A percentile compares a stretch with the other conserved stretches of the same genome.
Conservation (phyloP, 2,329 filamentous ascomycete species). For the Diaporthe batatas region DNA sequence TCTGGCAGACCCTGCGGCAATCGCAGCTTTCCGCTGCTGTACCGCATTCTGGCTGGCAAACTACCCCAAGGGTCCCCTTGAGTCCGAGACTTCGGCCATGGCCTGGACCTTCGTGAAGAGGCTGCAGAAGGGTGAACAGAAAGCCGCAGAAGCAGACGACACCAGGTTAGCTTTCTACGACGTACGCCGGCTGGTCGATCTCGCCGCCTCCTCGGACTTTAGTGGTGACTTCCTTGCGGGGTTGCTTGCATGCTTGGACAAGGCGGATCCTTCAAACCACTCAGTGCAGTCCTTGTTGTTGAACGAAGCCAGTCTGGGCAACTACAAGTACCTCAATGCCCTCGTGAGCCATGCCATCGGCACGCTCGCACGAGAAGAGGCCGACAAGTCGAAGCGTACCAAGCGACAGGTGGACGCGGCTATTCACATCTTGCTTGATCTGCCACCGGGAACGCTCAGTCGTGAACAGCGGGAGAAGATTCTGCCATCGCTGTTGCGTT, state of each 20-base stretch:
- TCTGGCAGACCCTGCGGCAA: constrained; percentile 43
- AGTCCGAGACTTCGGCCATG: constrained; percentile 46
- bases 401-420: constrained; percentile 19
- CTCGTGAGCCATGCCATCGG: constrained; percentile 37
- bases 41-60: constrained; percentile 50
- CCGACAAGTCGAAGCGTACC: constrained; percentile 10
- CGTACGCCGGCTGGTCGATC: constrained; percentile 28
- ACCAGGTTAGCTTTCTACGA: constrained; percentile 34
- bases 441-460: constrained; percentile 56
- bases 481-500: constrained; percentile 52
- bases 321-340: constrained; percentile 37
- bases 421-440: constrained; percentile 47
- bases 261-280: constrained; percentile 1
- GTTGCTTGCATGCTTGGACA: constrained; percentile 24
- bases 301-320: constrained; percentile 40
- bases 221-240: constrained; percentile 33
- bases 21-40: constrained; percentile 51
- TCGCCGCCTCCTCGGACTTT: constrained; percentile 23
- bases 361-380: constrained; percentile 27
- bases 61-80: constrained; percentile 44
- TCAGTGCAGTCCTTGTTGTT: constrained; percentile 16
- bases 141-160: constrained; percentile 26
- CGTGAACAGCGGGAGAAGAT: constrained; percentile 60
- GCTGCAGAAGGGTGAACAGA: constrained; percentile 42
- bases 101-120: constrained; percentile 47